A percentile compares a stretch with the other conserved stretches of the same genome.
phyloP scores from a whole-genome alignment of 495 filamentous ascomycete genomes.

The Xylaria sp. region DNA sequence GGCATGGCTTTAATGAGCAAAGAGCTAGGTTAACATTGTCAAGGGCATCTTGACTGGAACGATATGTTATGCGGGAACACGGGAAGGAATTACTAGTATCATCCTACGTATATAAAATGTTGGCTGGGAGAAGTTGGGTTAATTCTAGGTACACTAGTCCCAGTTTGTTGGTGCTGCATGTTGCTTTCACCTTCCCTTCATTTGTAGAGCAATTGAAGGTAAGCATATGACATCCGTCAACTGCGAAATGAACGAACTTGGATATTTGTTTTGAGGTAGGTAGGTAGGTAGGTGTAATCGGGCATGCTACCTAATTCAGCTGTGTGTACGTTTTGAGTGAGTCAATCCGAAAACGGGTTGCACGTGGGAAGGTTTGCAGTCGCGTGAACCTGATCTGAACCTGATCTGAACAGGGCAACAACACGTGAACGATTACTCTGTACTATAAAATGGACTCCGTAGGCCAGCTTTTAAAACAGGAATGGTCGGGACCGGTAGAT shows the following conservation, averaged over 20 bases:
- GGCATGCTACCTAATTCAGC: too few relatives aligned
- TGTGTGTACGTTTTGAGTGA: too few relatives aligned
- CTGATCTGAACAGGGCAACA: background rate
- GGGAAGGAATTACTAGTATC: too few relatives aligned
- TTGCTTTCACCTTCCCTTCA: background rate
- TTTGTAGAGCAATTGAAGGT: too few relatives aligned
- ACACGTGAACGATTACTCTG: background rate
- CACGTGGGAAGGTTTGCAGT: constrained; percentile 10
- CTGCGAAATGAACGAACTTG: background rate
- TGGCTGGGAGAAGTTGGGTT: background rate
- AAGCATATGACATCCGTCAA: background rate
- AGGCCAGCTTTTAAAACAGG: background rate
- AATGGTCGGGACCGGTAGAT: background rate
- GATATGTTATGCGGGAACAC: background rate
- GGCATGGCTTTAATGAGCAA: background rate
- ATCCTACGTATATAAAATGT: background rate
- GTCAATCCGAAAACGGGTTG: background rate
- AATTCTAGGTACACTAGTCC: background rate
- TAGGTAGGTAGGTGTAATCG: too few relatives aligned
- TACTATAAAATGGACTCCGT: background rate
- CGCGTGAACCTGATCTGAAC: constrained; percentile 9
- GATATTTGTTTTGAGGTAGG: background rate
- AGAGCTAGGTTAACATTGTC: background rate
- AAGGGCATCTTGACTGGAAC: background rate
- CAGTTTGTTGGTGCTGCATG: too few relatives aligned